phyloP scores from a whole-genome alignment of 2,329 filamentous ascomycete species.

The Bimuria novae-zelandiae region DNA sequence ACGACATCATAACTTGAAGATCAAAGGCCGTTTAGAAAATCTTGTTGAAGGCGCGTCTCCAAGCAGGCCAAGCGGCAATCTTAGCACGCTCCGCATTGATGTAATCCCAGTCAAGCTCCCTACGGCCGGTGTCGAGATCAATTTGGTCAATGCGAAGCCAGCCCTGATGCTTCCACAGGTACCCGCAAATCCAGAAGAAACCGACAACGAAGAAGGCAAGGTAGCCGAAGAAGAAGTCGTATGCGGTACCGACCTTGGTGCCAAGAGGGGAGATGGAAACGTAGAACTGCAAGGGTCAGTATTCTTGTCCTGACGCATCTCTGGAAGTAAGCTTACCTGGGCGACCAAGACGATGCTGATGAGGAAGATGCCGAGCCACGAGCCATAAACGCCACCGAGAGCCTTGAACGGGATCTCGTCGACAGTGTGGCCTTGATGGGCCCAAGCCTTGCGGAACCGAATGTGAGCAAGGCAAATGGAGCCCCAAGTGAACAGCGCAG shows the following conservation, averaged over 20 bases:
- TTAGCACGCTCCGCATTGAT: slow-evolving; percentile 61
- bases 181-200: slow-evolving; percentile 55
- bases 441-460: slow-evolving; percentile 71
- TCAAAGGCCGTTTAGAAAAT: slow-evolving; percentile 28
- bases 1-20: background rate
- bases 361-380: slow-evolving; percentile 46
- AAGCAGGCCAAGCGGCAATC: slow-evolving; percentile 58
- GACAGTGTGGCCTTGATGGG: slow-evolving; percentile 45
- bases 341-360: slow-evolving; percentile 47
- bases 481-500: slow-evolving; percentile 77
- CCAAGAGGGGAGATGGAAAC: slow-evolving; percentile 42
- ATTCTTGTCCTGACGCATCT: background rate
- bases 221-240: slow-evolving; percentile 54
- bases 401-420: slow-evolving; percentile 53
- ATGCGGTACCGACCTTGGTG: slow-evolving; percentile 37
- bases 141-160: slow-evolving; percentile 65
- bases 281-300: slow-evolving; percentile 45
- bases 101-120: slow-evolving; percentile 67
- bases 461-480: slow-evolving; percentile 91
- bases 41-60: slow-evolving; percentile 43
- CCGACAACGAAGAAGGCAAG: slow-evolving; percentile 53
- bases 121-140: slow-evolving; percentile 68
- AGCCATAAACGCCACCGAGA: slow-evolving; percentile 47
- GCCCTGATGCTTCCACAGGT: slow-evolving; percentile 66
- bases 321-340: slow-evolving; percentile 33